Conservation (phyloP, 129 eudicot species). For the Kitagawia praeruptora region DNA sequence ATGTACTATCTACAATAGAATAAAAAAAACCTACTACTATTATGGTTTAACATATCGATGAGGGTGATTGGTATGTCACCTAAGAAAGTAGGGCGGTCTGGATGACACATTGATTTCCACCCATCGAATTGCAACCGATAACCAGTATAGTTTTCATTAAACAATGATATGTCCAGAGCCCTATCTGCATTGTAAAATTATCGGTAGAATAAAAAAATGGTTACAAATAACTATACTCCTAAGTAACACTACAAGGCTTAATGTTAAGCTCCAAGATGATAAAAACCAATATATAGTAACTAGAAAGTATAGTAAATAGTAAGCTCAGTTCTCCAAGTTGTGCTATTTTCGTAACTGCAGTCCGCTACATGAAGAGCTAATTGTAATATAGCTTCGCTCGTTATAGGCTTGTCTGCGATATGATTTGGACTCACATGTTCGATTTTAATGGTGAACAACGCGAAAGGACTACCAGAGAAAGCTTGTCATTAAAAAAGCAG, state of each 20-base stretch:
- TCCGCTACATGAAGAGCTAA: constrained; percentile 50
- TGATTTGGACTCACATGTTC: constrained; percentile 34
- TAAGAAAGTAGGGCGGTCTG: constrained; percentile 65
- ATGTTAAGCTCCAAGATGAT: not conserved
- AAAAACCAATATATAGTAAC: not conserved
- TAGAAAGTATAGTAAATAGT: too few relatives aligned
- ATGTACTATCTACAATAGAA: too few relatives aligned
- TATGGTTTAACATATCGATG: constrained; percentile 46
- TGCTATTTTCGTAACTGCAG: constrained; percentile 46
- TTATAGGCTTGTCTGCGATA: constrained; percentile 34
- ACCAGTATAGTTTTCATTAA: constrained; percentile 76
- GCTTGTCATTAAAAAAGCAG: constrained; percentile 57
- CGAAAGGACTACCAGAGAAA: constrained; percentile 62
- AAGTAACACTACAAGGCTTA: too few relatives aligned
- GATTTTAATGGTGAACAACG: constrained; percentile 27
- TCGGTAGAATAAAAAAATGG: too few relatives aligned
- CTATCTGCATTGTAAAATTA: constrained; percentile 34
- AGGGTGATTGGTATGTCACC: constrained; percentile 64
- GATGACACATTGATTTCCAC: constrained; percentile 65
- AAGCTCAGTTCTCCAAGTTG: constrained; percentile 48
- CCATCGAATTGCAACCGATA: constrained; percentile 64
- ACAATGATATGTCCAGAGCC: constrained; percentile 65
- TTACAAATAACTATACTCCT: too few relatives aligned
- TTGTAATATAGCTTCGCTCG: constrained; percentile 11
- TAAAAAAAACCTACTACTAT: too few relatives aligned